phyloP scores from a whole-genome alignment of 2,329 filamentous ascomycete genomes.

The Trichothecium roseum region DNA sequence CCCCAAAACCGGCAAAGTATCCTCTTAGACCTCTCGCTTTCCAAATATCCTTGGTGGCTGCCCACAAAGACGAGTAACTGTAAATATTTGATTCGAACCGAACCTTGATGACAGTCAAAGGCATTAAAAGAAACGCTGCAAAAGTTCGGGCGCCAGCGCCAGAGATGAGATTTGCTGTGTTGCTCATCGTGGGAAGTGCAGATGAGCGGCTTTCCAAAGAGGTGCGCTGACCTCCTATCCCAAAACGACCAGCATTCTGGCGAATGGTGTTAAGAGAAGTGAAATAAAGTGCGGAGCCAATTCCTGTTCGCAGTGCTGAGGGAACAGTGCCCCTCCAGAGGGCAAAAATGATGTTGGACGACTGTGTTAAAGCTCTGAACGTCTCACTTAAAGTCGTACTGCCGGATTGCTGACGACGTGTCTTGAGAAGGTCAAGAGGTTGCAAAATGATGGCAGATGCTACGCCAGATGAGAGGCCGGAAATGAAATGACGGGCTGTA shows the following conservation, averaged over 20 bases:
- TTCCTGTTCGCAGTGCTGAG: conserved; percentile 84
- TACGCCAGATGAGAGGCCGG: conserved; percentile 78
- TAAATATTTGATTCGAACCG: conserved; percentile 88
- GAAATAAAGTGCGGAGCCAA: conserved; percentile 92
- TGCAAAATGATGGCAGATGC: conserved; percentile 85
- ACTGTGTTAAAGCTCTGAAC: conserved; percentile 33
- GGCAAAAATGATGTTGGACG: conserved; percentile 51
- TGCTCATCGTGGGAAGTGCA: conserved; percentile 70
- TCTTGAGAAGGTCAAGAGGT: conserved; percentile 93
- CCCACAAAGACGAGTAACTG: conserved; percentile 64
- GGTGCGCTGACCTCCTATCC: conserved; percentile 22
- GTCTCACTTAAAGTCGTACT: conserved; percentile 47
- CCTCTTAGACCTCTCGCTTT: conserved; percentile 64
- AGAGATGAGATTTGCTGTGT: conserved; percentile 74
- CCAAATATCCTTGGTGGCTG: conserved; percentile 66
- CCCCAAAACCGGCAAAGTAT: conserved; percentile 90
- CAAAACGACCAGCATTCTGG: conserved; percentile 29
- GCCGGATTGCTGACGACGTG: conserved; percentile 81
- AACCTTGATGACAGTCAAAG: conserved; percentile 91
- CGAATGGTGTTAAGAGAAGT: conserved; percentile 75
- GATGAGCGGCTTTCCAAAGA: conserved; percentile 41
- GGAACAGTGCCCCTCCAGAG: conserved; percentile 92
- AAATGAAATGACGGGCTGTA: conserved; percentile 74
- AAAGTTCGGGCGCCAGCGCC: conserved; percentile 76
- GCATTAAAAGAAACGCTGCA: conserved; percentile 88